Evolutionary conservation across 192 early-diverging fungal genomes (phyloP), one percentile per base, ranked within the genome.

Genomic region (Backusella tuberculispora): DNA sequence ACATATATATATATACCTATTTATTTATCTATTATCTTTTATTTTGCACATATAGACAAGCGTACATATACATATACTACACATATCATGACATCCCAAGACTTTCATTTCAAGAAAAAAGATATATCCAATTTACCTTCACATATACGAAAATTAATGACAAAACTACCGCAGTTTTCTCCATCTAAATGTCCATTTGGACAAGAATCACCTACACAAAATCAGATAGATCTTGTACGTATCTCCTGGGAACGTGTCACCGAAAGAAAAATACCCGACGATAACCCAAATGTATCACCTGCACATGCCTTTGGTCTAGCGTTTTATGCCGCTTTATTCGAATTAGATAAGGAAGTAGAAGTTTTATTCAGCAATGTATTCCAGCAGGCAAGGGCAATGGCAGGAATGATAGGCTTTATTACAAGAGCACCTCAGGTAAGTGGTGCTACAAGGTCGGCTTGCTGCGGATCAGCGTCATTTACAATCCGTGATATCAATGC

Each of bases 331-430:
- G 76, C 76, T 14, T 56, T 77, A n/a, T 77, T 77, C 45, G 64
- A 72, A 41, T 21, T 72, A 29, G 76, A 77, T 48, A 47, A 71
- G 17, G 76, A 77, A 42, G 46, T 77, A 1, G 64, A 64, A 14
- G 44, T n/a, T 9, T 19, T 77, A 0, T 77, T 77, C 21, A 46
- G 24, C 13, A 77, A 77, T 67, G 53, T 77, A 26, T 66, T 77
- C 42, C 71, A 77, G 19, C 76, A 77, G 43, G 69, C 76, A 53
- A 77, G 76, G 67, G 76, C 76, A 26, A 50, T 77, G 19, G 48
- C 76, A 3, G 76, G 76, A 0, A 77, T 77, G 76, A 77, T 77
- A n/a, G 37, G 65, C 6, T 77, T 72, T 24, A 77, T 77, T 15
- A 65, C 69, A 7, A 63, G 66, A 37, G 46, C 76, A 40, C 45